Conservation (phyloP, 2,329 filamentous ascomycete genomes). For the Fusarium tanahbumbuense region DNA sequence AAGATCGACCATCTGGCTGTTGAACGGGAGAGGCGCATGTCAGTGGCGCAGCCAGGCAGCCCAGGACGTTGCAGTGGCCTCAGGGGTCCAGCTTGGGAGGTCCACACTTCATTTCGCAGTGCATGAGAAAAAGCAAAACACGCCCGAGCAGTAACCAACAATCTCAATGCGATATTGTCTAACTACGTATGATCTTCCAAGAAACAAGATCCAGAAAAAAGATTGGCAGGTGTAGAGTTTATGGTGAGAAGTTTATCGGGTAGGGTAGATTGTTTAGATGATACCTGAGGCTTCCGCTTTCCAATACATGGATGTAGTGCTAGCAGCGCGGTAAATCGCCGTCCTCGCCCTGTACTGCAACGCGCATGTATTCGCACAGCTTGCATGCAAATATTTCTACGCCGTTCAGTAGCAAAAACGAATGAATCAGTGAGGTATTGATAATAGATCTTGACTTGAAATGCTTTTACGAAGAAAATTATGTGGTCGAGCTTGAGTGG, state of each 20-base stretch:
- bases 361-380: no score
- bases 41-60: no score
- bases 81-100: neutral
- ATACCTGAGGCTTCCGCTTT: neutral
- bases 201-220: neutral
- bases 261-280: neutral
- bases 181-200: neutral
- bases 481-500: no score
- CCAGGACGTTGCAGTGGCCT: neutral
- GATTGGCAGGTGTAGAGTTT: neutral
- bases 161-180: neutral
- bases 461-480: no score
- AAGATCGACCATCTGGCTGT: neutral
- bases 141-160: no score
- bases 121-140: neutral
- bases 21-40: neutral
- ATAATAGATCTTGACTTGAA: no score
- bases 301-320: no score
- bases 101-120: neutral
- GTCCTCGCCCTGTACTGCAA: no score
- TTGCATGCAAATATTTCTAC: no score
- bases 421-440: no score
- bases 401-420: no score
- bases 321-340: no score
- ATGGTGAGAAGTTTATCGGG: neutral